Evolutionary conservation across 495 filamentous ascomycete genomes (phyloP).

Genomic region (Aspergillus biplanus): DNA sequence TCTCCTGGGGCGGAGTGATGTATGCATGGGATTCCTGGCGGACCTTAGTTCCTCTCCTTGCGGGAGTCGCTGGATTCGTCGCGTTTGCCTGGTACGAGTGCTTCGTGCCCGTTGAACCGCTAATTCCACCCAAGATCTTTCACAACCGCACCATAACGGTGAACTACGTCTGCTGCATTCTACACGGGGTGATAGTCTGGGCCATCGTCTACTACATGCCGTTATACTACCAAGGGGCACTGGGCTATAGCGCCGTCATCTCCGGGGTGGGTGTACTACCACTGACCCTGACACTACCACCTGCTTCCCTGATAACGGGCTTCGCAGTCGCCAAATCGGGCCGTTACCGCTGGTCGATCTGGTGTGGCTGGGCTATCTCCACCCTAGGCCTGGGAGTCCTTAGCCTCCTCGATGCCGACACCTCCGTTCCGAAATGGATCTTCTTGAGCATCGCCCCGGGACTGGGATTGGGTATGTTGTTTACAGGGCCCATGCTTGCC

Average conservation of each 20-base stretch:
- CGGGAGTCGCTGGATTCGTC: constrained; percentile 25
- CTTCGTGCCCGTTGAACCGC: constrained; percentile 41
- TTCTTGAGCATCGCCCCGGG: constrained; percentile 50
- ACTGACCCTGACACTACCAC: constrained; percentile 52
- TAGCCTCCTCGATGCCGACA: constrained; percentile 46
- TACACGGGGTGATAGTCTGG: constrained; percentile 55
- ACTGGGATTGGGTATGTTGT: constrained; percentile 52
- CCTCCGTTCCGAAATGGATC: constrained; percentile 47
- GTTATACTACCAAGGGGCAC: constrained; percentile 56
- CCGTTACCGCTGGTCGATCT: constrained; percentile 53
- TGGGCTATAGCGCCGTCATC: constrained; percentile 47
- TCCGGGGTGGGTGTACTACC: constrained; percentile 49
- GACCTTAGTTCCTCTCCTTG: constrained; percentile 44
- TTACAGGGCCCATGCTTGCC: constrained; percentile 48
- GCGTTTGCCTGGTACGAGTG: constrained; percentile 24
- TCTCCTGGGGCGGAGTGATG: constrained; percentile 58
- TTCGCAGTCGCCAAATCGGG: constrained; percentile 46
- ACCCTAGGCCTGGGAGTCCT: constrained; percentile 53
- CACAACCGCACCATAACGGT: constrained; percentile 47
- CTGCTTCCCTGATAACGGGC: constrained; percentile 51
- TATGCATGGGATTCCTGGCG: constrained; percentile 55
- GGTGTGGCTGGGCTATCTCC: constrained; percentile 53
- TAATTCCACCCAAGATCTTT: constrained; percentile 53
- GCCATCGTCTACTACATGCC: constrained; percentile 51
- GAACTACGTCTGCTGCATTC: constrained; percentile 43